Base-by-base conservation (phyloP, 2,329 filamentous ascomycete species). In the Aureobasidium pullulans region DNA sequence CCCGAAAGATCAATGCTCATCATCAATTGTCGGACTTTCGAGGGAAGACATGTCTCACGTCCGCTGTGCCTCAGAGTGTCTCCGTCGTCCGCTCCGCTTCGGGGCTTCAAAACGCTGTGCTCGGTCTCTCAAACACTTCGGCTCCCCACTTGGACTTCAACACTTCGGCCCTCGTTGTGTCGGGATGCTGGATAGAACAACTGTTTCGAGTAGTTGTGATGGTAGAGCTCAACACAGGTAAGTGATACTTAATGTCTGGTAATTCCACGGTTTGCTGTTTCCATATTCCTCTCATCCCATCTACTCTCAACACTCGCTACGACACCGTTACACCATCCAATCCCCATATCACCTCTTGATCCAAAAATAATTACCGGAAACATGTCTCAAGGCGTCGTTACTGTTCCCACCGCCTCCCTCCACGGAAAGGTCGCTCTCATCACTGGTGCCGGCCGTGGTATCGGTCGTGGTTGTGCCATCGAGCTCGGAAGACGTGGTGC, bases 401-500 rank as follows among this genome's bases (percentile, higher is more conserved):
- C 58, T 42, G 74, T 80, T 56, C 74, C 75, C 60, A 76, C 76
- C 56, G 77, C 77, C 63, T 78, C 76, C 57, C 76, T 80, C 52
- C 75, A 79, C 65, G 75, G 74, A 69, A 77, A 80, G 66, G 77
- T 80, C 74, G 73, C 84, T 60, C 77, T 88, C 63, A 77, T 88
- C 71, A 88, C 85, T 15, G 85, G 82, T 42, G 75, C 81, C 59
- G 83, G 84, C 56, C 84, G 84, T 37, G 86, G 86, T 60, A 88
- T 88, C 66, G 85, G 85, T 40, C 75, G 77, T 56, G 84, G 84
- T 57, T 86, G 86, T 57, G 85, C 85, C 63, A 77, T 87, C 57
- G 84, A 87, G 72, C 83, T 88, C 42, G 85, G 81, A 69, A 79
- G 80, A 69, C 84, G 84, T 63, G 85, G 85, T 42, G 82, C 81